phyloP scores from a whole-genome alignment of 305 asterid species.

The Fraxinus baroniana region DNA sequence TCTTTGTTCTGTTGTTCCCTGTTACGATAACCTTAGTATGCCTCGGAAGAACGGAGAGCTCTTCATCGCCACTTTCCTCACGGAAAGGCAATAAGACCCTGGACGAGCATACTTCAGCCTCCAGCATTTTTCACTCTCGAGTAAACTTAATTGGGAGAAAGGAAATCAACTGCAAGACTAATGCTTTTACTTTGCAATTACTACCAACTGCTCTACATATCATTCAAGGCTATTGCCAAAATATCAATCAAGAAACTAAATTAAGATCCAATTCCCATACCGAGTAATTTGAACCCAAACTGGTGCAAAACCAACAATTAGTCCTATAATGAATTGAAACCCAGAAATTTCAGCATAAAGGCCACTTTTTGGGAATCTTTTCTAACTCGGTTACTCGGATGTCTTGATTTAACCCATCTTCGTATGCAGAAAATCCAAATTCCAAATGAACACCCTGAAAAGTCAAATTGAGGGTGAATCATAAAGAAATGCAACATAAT shows the following conservation, averaged over 20 bases:
- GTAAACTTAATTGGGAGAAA: slow-evolving; percentile 22
- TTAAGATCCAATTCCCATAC: slow-evolving; percentile 4
- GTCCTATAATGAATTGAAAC: slow-evolving; percentile 5
- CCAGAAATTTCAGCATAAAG: neutral
- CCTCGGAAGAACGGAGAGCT: slow-evolving; percentile 87
- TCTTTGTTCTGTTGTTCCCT: slow-evolving; percentile 93
- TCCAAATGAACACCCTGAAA: slow-evolving; percentile 41
- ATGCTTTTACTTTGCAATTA: slow-evolving; percentile 10
- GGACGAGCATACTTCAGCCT: slow-evolving; percentile 57
- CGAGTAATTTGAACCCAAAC: neutral
- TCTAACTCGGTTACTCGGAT: neutral
- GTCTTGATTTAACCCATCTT: slow-evolving; percentile 19
- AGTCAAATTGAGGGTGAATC: slow-evolving; percentile 21
- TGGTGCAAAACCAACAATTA: slow-evolving; percentile 1
- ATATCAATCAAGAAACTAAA: slow-evolving; percentile 15
- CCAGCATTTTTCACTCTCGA: slow-evolving; percentile 53
- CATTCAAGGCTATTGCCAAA: slow-evolving; percentile 17
- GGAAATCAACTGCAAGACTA: slow-evolving; percentile 8
- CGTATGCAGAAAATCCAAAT: slow-evolving; percentile 30
- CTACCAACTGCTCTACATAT: slow-evolving; percentile 26
- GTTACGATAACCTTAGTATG: slow-evolving; percentile 94
- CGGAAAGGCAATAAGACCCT: slow-evolving; percentile 68
- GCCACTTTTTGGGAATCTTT: neutral
- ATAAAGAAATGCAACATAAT: slow-evolving; percentile 7
- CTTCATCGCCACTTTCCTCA: slow-evolving; percentile 89